These are phyloP conservation scores for Artomyces pyxidatus DNA, from an alignment of 768 basidiomycete species.

Conservation along the genomic window DNA sequence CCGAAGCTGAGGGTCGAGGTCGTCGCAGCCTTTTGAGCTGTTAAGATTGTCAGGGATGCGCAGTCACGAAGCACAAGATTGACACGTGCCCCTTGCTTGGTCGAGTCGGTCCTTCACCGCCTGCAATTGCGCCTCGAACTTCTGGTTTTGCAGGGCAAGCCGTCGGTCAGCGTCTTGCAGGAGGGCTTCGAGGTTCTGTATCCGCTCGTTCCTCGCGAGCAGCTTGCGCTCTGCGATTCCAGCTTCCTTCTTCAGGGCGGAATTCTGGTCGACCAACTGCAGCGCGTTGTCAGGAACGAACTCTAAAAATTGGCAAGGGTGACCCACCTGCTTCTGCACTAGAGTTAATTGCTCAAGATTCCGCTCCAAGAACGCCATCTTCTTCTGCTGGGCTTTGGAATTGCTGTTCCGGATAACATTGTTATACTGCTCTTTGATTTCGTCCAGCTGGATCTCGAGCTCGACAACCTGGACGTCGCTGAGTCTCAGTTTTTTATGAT, in stretches of 20 bases:
- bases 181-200: conserved; percentile 90
- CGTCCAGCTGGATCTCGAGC: conserved; percentile 96
- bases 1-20: conserved; percentile 76
- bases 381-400: conserved; percentile 97
- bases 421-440: conserved; percentile 98
- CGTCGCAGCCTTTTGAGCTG: conserved; percentile 74
- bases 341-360: conserved; percentile 92
- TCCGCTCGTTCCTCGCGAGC: conserved; percentile 93
- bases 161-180: conserved; percentile 92
- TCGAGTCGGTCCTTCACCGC: conserved; percentile 88
- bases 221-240: conserved; percentile 95
- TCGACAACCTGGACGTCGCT: conserved; percentile 76
- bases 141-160: conserved; percentile 87
- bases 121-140: conserved; percentile 90
- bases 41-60: conserved; percentile 15
- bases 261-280: conserved; percentile 97
- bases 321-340: conserved; percentile 89
- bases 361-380: conserved; percentile 97
- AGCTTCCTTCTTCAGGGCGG: conserved; percentile 93
- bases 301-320: not conserved
- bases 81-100: conserved; percentile 75
- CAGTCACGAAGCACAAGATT: not conserved
- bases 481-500: not conserved
- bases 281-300: conserved; percentile 6
- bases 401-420: conserved; percentile 98